Conservation (phyloP, 768 basidiomycete genomes). For the Suillus clintonianus region DNA sequence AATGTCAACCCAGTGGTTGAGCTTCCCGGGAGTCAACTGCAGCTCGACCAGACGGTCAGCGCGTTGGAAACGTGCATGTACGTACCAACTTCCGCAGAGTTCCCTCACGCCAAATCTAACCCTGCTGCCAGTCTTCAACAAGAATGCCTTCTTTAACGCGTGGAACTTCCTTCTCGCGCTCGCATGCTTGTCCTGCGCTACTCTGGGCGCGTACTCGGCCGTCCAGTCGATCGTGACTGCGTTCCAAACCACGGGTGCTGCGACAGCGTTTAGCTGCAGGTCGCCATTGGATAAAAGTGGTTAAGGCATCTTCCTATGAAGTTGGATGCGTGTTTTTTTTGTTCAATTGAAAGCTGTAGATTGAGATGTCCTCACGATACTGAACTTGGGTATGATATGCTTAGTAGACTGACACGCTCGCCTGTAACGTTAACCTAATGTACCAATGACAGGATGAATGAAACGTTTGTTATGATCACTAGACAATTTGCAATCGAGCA, state of each 20-base stretch:
- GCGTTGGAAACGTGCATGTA: slow-evolving; percentile 33
- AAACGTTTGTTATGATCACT: not conserved
- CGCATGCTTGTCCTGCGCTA: slow-evolving; percentile 50
- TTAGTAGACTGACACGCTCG: not conserved
- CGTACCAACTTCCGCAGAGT: slow-evolving; percentile 4
- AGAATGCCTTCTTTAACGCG: slow-evolving; percentile 46
- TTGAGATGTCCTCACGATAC: not conserved
- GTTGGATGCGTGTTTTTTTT: too few relatives aligned
- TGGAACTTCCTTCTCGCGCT: slow-evolving; percentile 51
- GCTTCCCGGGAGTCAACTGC: slow-evolving; percentile 24
- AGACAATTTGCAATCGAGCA: too few relatives aligned
- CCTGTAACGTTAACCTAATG: not conserved
- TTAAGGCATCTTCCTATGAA: not conserved
- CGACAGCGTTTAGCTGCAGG: slow-evolving; percentile 56
- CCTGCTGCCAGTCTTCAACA: slow-evolving; percentile 14
- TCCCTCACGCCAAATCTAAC: slow-evolving; percentile 5
- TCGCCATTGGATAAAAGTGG: slow-evolving; percentile 33
- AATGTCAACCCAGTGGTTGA: slow-evolving; percentile 32
- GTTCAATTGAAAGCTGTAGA: not conserved
- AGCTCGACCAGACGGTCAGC: slow-evolving; percentile 28
- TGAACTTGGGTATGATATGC: not conserved
- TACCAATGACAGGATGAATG: not conserved
- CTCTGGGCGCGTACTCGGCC: slow-evolving; percentile 46
- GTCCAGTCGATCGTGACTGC: slow-evolving; percentile 44
- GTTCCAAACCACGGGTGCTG: slow-evolving; percentile 40